phyloP scores from a whole-genome alignment of 2,329 filamentous ascomycete genomes.

The Microdochium nivale region DNA sequence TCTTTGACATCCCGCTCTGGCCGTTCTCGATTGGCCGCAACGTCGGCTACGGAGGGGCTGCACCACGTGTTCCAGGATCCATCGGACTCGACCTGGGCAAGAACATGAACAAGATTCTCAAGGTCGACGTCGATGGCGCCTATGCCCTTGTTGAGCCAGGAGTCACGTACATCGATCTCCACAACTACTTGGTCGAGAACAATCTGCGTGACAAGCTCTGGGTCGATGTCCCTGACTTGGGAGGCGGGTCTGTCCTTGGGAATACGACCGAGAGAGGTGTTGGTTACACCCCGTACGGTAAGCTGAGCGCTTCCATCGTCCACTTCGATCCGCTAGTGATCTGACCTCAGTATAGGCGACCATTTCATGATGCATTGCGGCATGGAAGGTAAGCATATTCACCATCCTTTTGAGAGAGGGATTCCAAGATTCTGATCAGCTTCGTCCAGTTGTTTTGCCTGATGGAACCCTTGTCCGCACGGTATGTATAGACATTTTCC shows the following conservation, averaged over 20 bases:
- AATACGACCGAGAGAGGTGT: slow-evolving; percentile 36
- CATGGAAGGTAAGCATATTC: slow-evolving; percentile 21
- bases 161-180: slow-evolving; percentile 41
- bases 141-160: slow-evolving; percentile 46
- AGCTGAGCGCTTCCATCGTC: background rate
- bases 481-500: slow-evolving; percentile 12
- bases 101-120: slow-evolving; percentile 42
- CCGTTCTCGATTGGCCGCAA: slow-evolving; percentile 38
- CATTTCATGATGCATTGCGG: slow-evolving; percentile 31
- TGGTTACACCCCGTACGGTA: slow-evolving; percentile 35
- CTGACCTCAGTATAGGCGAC: slow-evolving; percentile 11
- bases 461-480: slow-evolving; percentile 32
- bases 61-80: slow-evolving; percentile 41
- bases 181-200: slow-evolving; percentile 36
- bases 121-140: slow-evolving; percentile 38
- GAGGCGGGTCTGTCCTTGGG: slow-evolving; percentile 35
- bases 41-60: slow-evolving; percentile 45
- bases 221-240: slow-evolving; percentile 32
- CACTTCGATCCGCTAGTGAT: background rate
- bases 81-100: slow-evolving; percentile 41
- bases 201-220: slow-evolving; percentile 30
- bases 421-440: background rate
- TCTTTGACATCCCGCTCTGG: slow-evolving; percentile 35
- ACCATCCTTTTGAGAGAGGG: background rate
- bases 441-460: slow-evolving; percentile 23